phyloP scores from a whole-genome alignment of 2,329 filamentous ascomycete genomes.

The Microascus cirrosus region DNA sequence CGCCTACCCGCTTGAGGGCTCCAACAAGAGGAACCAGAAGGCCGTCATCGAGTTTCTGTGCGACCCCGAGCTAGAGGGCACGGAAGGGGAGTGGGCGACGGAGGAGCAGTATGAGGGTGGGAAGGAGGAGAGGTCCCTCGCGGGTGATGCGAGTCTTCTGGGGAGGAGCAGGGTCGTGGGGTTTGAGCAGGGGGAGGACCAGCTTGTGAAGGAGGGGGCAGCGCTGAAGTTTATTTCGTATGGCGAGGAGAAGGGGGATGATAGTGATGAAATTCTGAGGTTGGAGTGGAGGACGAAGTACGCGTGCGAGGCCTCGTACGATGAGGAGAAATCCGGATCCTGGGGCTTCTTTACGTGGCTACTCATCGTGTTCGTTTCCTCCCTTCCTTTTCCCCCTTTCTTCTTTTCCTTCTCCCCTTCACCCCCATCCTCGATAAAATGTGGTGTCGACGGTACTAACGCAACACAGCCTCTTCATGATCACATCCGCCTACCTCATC shows the following conservation, averaged over 20 bases:
- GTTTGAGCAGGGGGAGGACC: constrained; percentile 26
- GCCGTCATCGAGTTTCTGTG: constrained; percentile 82
- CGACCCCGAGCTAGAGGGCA: constrained; percentile 58
- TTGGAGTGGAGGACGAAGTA: constrained; percentile 82
- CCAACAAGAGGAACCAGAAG: constrained; percentile 45
- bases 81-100: constrained; percentile 56
- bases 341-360: constrained; percentile 99
- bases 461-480: constrained; percentile 64
- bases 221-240: constrained; percentile 73
- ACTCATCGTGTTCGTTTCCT: constrained; percentile 66
- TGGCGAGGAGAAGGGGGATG: constrained; percentile 41
- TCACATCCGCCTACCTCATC: constrained; percentile 80
- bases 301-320: constrained; percentile 57
- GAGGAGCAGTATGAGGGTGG: constrained; percentile 38
- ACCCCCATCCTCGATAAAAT: too few relatives aligned
- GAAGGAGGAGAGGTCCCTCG: constrained; percentile 20
- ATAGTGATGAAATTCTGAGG: constrained; percentile 48
- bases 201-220: constrained; percentile 41
- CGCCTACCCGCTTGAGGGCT: constrained; percentile 38
- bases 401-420: not conserved
- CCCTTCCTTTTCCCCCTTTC: not conserved
- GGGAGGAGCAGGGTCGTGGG: constrained; percentile 24
- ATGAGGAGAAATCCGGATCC: constrained; percentile 33
- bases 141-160: constrained; percentile 2
- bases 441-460: constrained; percentile 6